phyloP scores from a whole-genome alignment of 805 yeast species.

The Vanderwaltozyma verrucispora region DNA sequence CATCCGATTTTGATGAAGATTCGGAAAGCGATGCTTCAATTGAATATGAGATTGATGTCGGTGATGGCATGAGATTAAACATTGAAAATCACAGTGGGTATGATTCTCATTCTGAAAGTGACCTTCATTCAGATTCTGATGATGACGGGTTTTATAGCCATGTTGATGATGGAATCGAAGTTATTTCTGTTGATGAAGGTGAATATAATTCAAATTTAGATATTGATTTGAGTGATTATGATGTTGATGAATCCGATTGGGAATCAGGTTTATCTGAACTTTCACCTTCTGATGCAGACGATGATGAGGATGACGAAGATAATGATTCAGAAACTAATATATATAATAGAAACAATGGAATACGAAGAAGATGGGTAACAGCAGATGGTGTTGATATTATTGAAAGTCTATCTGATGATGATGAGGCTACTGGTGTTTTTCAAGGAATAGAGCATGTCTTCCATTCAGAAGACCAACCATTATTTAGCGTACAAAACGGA shows the following conservation, averaged over 20 bases:
- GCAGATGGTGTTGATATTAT: constrained; percentile 22
- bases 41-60: constrained; percentile 18
- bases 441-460: constrained; percentile 27
- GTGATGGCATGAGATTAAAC: constrained; percentile 18
- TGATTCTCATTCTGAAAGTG: constrained; percentile 26
- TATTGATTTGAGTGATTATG: constrained; percentile 26
- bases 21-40: constrained; percentile 15
- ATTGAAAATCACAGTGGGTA: constrained; percentile 25
- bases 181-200: constrained; percentile 20
- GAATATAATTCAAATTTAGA: constrained; percentile 27
- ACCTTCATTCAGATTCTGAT: constrained; percentile 23
- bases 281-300: constrained; percentile 24
- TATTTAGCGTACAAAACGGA: constrained; percentile 21
- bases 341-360: constrained; percentile 11
- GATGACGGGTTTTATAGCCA: constrained; percentile 8
- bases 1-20: neutral
- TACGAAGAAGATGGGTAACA: constrained; percentile 23
- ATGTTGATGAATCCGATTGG: constrained; percentile 29
- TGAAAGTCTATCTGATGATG: constrained; percentile 22
- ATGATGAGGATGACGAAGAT: constrained; percentile 23
- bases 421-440: constrained; percentile 23
- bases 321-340: constrained; percentile 10
- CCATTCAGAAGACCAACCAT: constrained; percentile 18
- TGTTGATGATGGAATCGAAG: constrained; percentile 15
- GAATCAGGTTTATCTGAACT: constrained; percentile 29